Base-by-base conservation (phyloP, 257 asterid species). In the Rauvolfia tetraphylla region DNA sequence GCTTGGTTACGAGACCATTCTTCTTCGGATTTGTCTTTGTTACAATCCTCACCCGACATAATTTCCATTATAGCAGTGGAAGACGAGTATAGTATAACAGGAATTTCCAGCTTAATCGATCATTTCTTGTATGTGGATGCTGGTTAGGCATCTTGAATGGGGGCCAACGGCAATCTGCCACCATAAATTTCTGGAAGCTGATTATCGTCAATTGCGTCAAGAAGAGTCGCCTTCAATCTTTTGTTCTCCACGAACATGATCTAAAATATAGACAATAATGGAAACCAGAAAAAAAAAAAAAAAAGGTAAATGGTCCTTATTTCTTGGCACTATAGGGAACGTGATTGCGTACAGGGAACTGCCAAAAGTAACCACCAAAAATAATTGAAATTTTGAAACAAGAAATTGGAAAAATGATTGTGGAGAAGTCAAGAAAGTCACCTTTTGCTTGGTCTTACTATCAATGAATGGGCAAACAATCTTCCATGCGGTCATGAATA, bases 101-200 rank as follows among this genome's bases (percentile, higher is more conserved):
- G n/a, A n/a, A n/a, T n/a, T n/a, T n/a, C n/a, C n/a, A n/a, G n/a
- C n/a, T n/a, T n/a, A 41, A 41, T 39, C 5, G 9, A 27, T 7
- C 5, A 41, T 12, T 7, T 22, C 20, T 34, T 23, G 10, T 7
- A 41, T 42, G 68, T 20, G 29, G 1, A 22, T 15, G 9, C 0
- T 66, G 23, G 15, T 67, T 82, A 87, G 76, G 82, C 83, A 72
- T 89, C 84, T 46, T 92, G 93, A 68, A 91, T 83, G 5, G 97
- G 97, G 75, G 90, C 81, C n/a, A 93, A 84, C 76, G 89, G 77
- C 86, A 90, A 48, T 84, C 86, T 85, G 76, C 97, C 98, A 73
- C 98, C 97, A 57, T 92, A 93, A 33, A 81, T 85, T 75, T 90
- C 92, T 4, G 97, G 97, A 33, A 92, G 92, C 81, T 93, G 96